phyloP scores from a whole-genome alignment of 495 filamentous ascomycete species.

The Tuber melanosporum region DNA sequence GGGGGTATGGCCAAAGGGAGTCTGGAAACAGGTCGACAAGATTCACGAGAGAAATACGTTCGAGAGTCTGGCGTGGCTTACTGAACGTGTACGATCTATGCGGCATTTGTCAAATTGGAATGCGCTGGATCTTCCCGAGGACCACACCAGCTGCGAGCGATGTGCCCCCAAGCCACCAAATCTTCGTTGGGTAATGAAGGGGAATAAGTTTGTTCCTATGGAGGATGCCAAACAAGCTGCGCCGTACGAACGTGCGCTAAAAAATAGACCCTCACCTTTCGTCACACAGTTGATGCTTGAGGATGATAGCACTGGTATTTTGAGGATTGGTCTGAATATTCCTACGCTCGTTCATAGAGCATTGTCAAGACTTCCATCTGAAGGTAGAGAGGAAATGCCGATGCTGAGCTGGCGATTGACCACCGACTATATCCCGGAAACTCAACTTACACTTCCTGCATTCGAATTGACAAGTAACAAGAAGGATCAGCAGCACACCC shows the following conservation, averaged over 20 bases:
- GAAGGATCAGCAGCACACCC: constrained; percentile 41
- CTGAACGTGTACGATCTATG: constrained; percentile 38
- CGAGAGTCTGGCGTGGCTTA: constrained; percentile 44
- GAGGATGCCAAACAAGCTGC: constrained; percentile 43
- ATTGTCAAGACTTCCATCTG: constrained; percentile 43
- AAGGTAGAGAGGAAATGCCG: constrained; percentile 18
- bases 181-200: constrained; percentile 41
- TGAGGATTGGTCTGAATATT: constrained; percentile 53
- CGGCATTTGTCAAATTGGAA: constrained; percentile 30
- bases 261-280: constrained; percentile 48
- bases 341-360: constrained; percentile 55
- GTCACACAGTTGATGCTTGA: constrained; percentile 45
- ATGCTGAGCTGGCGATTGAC: constrained; percentile 51
- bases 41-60: constrained; percentile 40
- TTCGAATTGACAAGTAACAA: constrained; percentile 49
- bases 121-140: constrained; percentile 23
- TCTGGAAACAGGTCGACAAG: constrained; percentile 41
- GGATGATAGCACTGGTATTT: constrained; percentile 31
- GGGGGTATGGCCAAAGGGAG: constrained; percentile 36
- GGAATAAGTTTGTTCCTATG: constrained; percentile 39
- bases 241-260: constrained; percentile 43
- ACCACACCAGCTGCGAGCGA: constrained; percentile 35
- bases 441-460: constrained; percentile 38
- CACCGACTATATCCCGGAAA: constrained; percentile 46
- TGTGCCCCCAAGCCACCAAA: constrained; percentile 43